Evolutionary conservation across 768 basidiomycete species (phyloP).

Genomic region (Fibroporia radiculosa): DNA sequence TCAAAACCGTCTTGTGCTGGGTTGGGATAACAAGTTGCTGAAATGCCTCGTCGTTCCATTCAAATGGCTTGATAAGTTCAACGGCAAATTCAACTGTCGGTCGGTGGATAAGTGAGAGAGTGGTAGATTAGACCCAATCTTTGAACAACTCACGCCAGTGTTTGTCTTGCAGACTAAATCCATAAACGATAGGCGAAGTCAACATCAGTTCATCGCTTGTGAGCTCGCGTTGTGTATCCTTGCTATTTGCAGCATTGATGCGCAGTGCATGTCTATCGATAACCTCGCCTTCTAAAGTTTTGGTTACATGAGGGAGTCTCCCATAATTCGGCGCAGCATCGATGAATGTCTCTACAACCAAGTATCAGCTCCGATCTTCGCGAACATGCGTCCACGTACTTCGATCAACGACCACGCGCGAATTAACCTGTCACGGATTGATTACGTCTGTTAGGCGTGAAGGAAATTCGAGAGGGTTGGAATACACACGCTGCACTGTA

Average conservation of each 20-base stretch:
- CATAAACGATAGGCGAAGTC: slow-evolving; percentile 48
- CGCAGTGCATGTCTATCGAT: slow-evolving; percentile 19
- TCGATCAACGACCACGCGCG: slow-evolving; percentile 59
- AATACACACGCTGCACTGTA: slow-evolving; percentile 40
- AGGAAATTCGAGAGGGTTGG: not conserved
- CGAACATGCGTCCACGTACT: slow-evolving; percentile 24
- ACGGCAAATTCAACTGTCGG: slow-evolving; percentile 59
- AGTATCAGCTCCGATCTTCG: not conserved
- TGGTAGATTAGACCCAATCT: not conserved
- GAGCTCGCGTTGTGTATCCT: slow-evolving; percentile 24
- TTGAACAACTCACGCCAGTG: slow-evolving; percentile 40
- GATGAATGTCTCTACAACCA: slow-evolving; percentile 18
- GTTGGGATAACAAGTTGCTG: slow-evolving; percentile 24
- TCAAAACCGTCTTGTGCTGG: slow-evolving; percentile 22
- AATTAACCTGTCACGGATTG: slow-evolving; percentile 34
- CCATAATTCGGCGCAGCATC: slow-evolving; percentile 21
- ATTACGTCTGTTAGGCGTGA: not conserved
- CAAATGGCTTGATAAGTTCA: slow-evolving; percentile 42
- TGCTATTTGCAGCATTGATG: not conserved
- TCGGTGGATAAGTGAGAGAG: not conserved
- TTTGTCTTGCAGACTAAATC: slow-evolving; percentile 56
- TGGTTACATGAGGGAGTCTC: slow-evolving; percentile 17
- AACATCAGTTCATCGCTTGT: slow-evolving; percentile 48
- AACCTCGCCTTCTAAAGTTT: slow-evolving; percentile 17
- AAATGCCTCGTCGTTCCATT: slow-evolving; percentile 26